Percentiles rank a stretch among this genome's conserved stretches.
These are phyloP conservation scores for Lagenaria siceraria DNA, from an alignment of 306 rosid species.

Conservation along the genomic window DNA sequence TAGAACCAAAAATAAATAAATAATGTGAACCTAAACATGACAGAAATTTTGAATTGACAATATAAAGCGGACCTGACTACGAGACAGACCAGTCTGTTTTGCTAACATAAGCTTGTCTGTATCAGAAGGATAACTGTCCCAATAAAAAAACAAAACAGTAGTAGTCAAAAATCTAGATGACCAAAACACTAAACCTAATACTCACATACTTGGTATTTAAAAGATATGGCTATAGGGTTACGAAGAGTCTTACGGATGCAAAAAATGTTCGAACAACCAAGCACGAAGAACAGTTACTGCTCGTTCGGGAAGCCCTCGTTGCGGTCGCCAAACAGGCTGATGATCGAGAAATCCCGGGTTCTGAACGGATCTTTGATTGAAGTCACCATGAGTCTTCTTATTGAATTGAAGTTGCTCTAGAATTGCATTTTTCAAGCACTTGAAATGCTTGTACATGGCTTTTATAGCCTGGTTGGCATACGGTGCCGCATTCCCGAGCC, in stretches of 20 bases:
- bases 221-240: neutral
- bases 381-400: slow-evolving; percentile 29
- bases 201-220: neutral
- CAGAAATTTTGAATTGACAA: neutral
- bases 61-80: slow-evolving; percentile 53
- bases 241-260: slow-evolving; percentile 64
- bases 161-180: neutral
- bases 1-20: neutral
- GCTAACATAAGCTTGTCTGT: slow-evolving; percentile 78
- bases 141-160: neutral
- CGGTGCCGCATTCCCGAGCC: slow-evolving; percentile 69
- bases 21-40: neutral
- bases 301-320: slow-evolving; percentile 82
- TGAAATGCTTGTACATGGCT: slow-evolving; percentile 69
- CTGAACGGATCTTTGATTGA: slow-evolving; percentile 30
- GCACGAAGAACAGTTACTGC: slow-evolving; percentile 72
- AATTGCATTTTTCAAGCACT: slow-evolving; percentile 58
- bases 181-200: neutral
- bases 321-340: slow-evolving; percentile 89
- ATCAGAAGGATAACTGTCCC: slow-evolving; percentile 76
- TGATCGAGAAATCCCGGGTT: slow-evolving; percentile 41
- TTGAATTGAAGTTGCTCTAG: slow-evolving; percentile 59
- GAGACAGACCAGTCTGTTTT: slow-evolving; percentile 80
- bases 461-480: slow-evolving; percentile 72
- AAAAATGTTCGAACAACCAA: slow-evolving; percentile 83